Percentiles rank a stretch among this genome's conserved stretches.
phyloP scores from a whole-genome alignment of 2,329 filamentous ascomycete species.

The Colletotrichum lindemuthianum region DNA sequence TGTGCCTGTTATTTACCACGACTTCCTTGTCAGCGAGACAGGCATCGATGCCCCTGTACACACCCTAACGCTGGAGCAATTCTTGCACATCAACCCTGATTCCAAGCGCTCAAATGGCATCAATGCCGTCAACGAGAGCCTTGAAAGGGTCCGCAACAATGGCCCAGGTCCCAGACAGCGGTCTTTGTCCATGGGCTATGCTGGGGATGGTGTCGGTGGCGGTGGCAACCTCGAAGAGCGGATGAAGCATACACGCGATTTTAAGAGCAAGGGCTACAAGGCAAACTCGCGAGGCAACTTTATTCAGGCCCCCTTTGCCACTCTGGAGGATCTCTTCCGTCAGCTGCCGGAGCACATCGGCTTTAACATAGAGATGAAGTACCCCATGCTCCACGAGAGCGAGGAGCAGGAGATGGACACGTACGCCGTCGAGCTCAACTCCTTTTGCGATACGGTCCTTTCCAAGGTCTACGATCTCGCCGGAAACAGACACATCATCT shows the following conservation, averaged over 20 bases:
- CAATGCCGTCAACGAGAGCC: slow-evolving; percentile 41
- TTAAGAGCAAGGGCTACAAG: slow-evolving; percentile 95
- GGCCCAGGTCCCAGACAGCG: slow-evolving; percentile 52
- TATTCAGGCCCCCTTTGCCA: slow-evolving; percentile 96
- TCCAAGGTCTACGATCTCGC: slow-evolving; percentile 89
- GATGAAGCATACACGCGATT: slow-evolving; percentile 97
- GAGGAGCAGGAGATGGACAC: slow-evolving; percentile 97
- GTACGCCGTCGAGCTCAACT: slow-evolving; percentile 94
- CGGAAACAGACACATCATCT: slow-evolving; percentile 88
- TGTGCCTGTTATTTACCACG: slow-evolving; percentile 97
- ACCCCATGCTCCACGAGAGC: slow-evolving; percentile 96
- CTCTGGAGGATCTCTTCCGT: slow-evolving; percentile 90
- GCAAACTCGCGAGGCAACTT: slow-evolving; percentile 93
- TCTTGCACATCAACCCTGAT: slow-evolving; percentile 83
- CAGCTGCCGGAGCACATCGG: slow-evolving; percentile 84
- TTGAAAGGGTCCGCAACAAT: slow-evolving; percentile 44
- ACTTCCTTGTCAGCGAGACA: slow-evolving; percentile 97
- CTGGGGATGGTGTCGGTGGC: slow-evolving; percentile 47
- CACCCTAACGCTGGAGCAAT: slow-evolving; percentile 93
- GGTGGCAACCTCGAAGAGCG: slow-evolving; percentile 71
- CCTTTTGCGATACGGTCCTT: slow-evolving; percentile 93
- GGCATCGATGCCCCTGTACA: slow-evolving; percentile 97
- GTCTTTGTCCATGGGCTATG: slow-evolving; percentile 66
- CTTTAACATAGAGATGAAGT: slow-evolving; percentile 99
- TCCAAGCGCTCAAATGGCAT: slow-evolving; percentile 36